Evolutionary conservation across 371 early-diverging fungal genomes (phyloP).

Genomic region (Circinella umbellata): DNA sequence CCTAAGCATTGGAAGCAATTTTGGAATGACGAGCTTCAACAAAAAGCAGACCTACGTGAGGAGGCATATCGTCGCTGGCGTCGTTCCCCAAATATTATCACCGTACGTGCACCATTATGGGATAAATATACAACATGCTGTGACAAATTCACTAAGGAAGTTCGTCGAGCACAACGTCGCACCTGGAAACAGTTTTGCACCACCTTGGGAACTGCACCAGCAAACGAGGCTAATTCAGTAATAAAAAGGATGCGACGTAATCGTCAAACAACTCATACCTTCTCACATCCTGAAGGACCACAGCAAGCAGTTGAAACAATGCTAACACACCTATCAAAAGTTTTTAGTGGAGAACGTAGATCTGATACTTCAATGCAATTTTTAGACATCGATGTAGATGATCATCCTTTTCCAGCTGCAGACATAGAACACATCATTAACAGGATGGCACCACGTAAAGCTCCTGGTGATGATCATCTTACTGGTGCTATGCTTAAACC

Average conservation of each 20-base stretch:
- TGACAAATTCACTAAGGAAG: not conserved
- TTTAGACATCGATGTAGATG: too few species aligned
- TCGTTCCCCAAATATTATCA: not conserved
- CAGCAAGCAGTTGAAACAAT: conserved; percentile 14
- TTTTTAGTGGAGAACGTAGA: conserved; percentile 7
- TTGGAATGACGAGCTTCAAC: conserved; percentile 15
- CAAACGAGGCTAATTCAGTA: not conserved
- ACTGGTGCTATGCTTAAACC: conserved; percentile 33
- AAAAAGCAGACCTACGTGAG: not conserved
- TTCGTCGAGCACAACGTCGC: not conserved
- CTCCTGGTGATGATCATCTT: conserved; percentile 33
- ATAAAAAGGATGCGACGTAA: conserved; percentile 7
- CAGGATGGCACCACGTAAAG: conserved; percentile 14
- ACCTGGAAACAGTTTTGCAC: conserved; percentile 19
- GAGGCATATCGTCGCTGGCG: conserved; percentile 14
- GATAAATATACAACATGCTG: not conserved
- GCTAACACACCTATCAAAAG: conserved; percentile 11
- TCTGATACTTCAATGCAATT: not conserved
- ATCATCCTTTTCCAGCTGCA: not conserved
- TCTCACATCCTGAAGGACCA: conserved; percentile 21
- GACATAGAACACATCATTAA: not conserved
- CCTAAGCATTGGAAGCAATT: conserved; percentile 14
- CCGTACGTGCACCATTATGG: not conserved
- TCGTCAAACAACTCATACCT: not conserved
- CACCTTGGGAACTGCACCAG: conserved; percentile 5